Percentiles rank a stretch among this genome's conserved stretches.
Evolutionary conservation across 306 rosid genomes (phyloP).

Genomic region (Ziziphus jujuba): DNA sequence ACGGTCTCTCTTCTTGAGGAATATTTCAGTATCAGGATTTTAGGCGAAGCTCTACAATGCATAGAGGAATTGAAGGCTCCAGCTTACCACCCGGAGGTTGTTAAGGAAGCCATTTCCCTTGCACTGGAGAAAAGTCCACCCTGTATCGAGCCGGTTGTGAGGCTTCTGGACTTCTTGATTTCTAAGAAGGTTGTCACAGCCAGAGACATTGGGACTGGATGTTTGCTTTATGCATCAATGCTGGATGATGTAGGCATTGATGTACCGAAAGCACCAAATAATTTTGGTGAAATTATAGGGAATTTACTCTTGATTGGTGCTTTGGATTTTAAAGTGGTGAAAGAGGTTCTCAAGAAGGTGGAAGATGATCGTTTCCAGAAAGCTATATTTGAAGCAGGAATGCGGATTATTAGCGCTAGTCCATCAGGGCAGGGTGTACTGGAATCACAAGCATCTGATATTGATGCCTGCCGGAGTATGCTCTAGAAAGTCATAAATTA

Average conservation of each 20-base stretch:
- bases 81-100: conserved; percentile 76
- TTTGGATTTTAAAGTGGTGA: conserved; percentile 71
- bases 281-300: conserved; percentile 83
- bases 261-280: conserved; percentile 76
- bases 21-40: conserved; percentile 59
- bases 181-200: conserved; percentile 51
- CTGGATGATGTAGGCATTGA: conserved; percentile 78
- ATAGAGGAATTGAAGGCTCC: conserved; percentile 87
- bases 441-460: conserved; percentile 79
- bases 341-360: conserved; percentile 67
- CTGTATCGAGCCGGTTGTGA: conserved; percentile 56
- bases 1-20: conserved; percentile 77
- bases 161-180: conserved; percentile 59
- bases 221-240: conserved; percentile 62
- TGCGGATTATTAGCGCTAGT: conserved; percentile 40
- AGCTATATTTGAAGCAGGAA: conserved; percentile 45
- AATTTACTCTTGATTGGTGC: conserved; percentile 52
- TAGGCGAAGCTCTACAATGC: conserved; percentile 85
- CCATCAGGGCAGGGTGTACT: conserved; percentile 60
- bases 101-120: conserved; percentile 78
- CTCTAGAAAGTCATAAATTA: conserved; percentile 27
- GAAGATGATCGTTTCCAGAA: conserved; percentile 58
- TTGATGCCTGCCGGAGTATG: conserved; percentile 72
- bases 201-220: conserved; percentile 68
- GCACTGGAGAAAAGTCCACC: conserved; percentile 81